Conservation (phyloP, 768 basidiomycete genomes). For the Mycena filopes region DNA sequence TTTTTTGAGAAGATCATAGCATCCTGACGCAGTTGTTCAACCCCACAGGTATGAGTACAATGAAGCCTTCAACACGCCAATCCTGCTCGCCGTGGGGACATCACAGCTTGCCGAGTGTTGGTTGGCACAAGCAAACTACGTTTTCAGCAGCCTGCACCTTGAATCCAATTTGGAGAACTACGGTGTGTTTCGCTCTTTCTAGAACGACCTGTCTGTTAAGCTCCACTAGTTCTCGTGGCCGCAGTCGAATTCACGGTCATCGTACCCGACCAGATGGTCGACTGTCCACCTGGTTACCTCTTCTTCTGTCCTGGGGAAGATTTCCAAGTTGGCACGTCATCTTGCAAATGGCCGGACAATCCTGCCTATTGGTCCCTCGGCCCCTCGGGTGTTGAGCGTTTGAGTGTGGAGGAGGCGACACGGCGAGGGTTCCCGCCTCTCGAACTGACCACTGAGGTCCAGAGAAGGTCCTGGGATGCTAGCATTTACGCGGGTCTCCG, state of each 20-base stretch:
- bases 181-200: background rate
- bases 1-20: too few species aligned
- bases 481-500: slow-evolving; percentile 4
- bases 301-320: background rate
- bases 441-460: background rate
- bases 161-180: background rate
- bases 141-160: background rate
- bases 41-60: background rate
- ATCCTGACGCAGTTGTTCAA: too few species aligned
- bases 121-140: slow-evolving; percentile 4
- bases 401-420: background rate
- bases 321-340: background rate
- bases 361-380: slow-evolving; percentile 15
- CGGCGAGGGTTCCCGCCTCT: slow-evolving; percentile 10
- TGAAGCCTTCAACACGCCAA: background rate
- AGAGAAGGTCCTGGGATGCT: background rate
- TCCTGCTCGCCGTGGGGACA: background rate
- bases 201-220: too few species aligned
- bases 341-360: background rate
- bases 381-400: background rate
- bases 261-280: too few species aligned
- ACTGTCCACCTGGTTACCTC: background rate
- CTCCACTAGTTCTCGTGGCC: background rate
- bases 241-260: background rate
- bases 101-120: background rate